Conservation (phyloP, 2,329 filamentous ascomycete species). For the Paracamarosporium sp. region DNA sequence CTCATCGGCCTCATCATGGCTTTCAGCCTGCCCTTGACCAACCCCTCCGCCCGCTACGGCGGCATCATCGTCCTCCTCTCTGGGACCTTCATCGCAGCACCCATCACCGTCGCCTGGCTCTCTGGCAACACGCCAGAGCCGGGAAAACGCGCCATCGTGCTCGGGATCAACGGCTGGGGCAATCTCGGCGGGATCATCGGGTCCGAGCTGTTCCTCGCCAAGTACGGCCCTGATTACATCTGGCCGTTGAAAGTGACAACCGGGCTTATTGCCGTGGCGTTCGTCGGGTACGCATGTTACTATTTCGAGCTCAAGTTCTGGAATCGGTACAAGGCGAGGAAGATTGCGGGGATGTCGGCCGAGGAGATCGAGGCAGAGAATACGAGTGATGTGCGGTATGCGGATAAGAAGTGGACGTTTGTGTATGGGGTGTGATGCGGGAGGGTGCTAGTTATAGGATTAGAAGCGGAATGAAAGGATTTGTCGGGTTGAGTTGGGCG, state of each 20-base stretch:
- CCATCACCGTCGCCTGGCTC: slow-evolving; percentile 31
- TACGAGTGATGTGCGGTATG: slow-evolving; percentile 20
- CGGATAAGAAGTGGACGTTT: slow-evolving; percentile 34
- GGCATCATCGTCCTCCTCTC: slow-evolving; percentile 30
- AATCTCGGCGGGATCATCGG: slow-evolving; percentile 34
- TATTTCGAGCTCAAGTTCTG: slow-evolving; percentile 22
- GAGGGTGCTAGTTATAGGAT: too few relatives aligned
- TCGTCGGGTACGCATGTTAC: slow-evolving; percentile 27
- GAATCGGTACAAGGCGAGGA: slow-evolving; percentile 20
- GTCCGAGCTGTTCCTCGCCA: slow-evolving; percentile 24
- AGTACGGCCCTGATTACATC: slow-evolving; percentile 25
- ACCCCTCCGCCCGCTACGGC: slow-evolving; percentile 18
- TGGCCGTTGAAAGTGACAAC: slow-evolving; percentile 27
- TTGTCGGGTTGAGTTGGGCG: too few relatives aligned
- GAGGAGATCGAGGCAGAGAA: slow-evolving; percentile 27
- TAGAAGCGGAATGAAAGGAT: too few relatives aligned
- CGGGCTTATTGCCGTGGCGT: slow-evolving; percentile 27
- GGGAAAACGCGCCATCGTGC: slow-evolving; percentile 24
- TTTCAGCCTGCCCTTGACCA: slow-evolving; percentile 13
- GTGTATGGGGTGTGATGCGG: slow-evolving; percentile 30
- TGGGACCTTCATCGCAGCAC: slow-evolving; percentile 30
- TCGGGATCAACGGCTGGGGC: slow-evolving; percentile 30
- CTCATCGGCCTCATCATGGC: slow-evolving; percentile 37
- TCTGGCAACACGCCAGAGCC: slow-evolving; percentile 26
- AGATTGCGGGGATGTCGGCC: slow-evolving; percentile 14